Percentiles rank a stretch among this genome's conserved stretches.
Conservation (phyloP, 2,329 filamentous ascomycete genomes). For the Bipolaris bicolor region DNA sequence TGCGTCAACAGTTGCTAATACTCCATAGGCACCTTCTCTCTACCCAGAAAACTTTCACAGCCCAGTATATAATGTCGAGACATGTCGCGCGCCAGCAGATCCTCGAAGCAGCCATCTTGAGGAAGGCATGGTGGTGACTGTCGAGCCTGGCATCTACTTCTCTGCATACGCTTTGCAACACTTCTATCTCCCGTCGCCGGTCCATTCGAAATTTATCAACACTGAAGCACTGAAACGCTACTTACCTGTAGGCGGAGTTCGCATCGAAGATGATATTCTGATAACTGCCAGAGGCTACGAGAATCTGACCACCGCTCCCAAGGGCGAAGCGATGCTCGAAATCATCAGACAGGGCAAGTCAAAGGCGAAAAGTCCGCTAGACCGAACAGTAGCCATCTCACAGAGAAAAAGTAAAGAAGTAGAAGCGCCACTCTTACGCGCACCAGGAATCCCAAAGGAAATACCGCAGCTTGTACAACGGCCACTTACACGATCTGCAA, state of each 20-base stretch:
- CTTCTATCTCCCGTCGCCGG: conserved; percentile 75
- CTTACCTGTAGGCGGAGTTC: conserved; percentile 80
- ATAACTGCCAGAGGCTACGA: conserved; percentile 72
- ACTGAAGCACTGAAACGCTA: conserved; percentile 74
- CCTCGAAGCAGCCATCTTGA: conserved; percentile 50
- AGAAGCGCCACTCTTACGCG: conserved; percentile 25
- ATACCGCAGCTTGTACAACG: conserved; percentile 18
- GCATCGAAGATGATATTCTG: conserved; percentile 75
- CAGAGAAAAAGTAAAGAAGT: not conserved
- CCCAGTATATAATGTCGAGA: conserved; percentile 39
- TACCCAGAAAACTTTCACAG: conserved; percentile 43
- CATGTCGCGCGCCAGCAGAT: conserved; percentile 42
- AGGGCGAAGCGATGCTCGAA: conserved; percentile 69
- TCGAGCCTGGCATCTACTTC: conserved; percentile 74
- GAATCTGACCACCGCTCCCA: conserved; percentile 75
- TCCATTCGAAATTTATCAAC: conserved; percentile 79
- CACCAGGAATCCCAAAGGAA: conserved; percentile 35
- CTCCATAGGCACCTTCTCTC: conserved; percentile 34
- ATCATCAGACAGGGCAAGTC: conserved; percentile 52
- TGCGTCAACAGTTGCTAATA: conserved; percentile 16
- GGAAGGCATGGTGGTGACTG: conserved; percentile 62
- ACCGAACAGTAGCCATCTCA: not conserved
- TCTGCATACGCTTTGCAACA: conserved; percentile 81
- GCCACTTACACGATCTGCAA: conserved; percentile 30
- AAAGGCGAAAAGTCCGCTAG: conserved; percentile 2